Base-by-base conservation (phyloP, 2,329 filamentous ascomycete genomes). In the Trichoderma semiorbis region DNA sequence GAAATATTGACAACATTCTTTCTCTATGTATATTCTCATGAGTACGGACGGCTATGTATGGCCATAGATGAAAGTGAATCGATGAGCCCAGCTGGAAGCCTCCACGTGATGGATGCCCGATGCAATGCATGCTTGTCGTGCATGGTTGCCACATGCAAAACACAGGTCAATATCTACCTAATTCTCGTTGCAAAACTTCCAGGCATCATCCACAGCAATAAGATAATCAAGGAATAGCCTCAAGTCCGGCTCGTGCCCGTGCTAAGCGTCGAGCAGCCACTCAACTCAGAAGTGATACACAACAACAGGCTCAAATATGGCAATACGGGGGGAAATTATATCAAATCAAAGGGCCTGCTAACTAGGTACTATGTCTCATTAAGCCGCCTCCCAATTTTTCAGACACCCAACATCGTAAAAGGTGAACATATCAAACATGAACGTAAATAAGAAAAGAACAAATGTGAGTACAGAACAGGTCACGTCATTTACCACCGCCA, bases 391-490 rank as follows among this genome's bases (percentile, higher is more conserved):
- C 39, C 21, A 32, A 53, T 26, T 7, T 43, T 18, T 78, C 94
- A 91, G 79, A 93, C 90, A 80, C 93, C 93, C 83, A 94, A 94
- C 93, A 74, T 90, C 88, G 0, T 87, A 88, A 62, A 89, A 88
- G 55, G 24, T 36, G 7, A 58, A 43, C 8, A 58, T 39, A 30
- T 58, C 24, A 5, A 43, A n/a, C 43, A 55, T 24, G 47, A 30
- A 32, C 24, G 26, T 12, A 21, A n/a, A 28, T 12, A 10, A 1
- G 32, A 30, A 11, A 58, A 21, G 24, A 30, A 43, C 32, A 67
- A 10, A 67, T 43, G 36, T 11, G 28, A 58, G n/a, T 30, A 32
- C 34, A 58, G 4, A 55, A 92, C 91, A 50, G 5, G 7, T 7
- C 10, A 34, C 6, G 32, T 21, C 36, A 43, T 14, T 43, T 6